Base-by-base conservation (phyloP, 164 flowering plant genomes). In the Berberis thunbergii region DNA sequence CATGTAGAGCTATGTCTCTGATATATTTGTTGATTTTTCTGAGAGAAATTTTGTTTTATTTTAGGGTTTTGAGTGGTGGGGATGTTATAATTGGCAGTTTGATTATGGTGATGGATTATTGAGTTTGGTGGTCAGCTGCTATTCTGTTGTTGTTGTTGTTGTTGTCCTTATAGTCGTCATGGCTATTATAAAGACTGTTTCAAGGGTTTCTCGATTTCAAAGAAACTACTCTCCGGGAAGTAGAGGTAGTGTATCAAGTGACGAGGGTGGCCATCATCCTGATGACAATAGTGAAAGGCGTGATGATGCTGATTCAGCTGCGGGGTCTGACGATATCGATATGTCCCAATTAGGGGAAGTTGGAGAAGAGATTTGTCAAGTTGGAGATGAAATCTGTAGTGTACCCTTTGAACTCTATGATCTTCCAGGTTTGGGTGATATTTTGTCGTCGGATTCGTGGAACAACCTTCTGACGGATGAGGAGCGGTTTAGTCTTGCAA, bases 401-500 rank as follows among this genome's bases (percentile, higher is more conserved):
- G 67, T 91, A 46, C 99, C 99, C 0, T 75, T 78, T 45, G 96
- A 89, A 66, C 69, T 94, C 68, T 94, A 89, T 73, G 91, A 91
- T 78, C 93, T 94, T 64, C 69, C 86, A 0, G 85, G 88, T 64
- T 77, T 94, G 73, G 73, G 76, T 12, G 84, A 76, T 52, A 69
- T 94, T 54, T 73, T 94, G 63, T 86, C 97, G 1, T 63, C 91
- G 65, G 96, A 91, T 70, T 85, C 81, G 54, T 94, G 99, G 99
- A 94, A 91, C 72, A 83, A 87, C 45, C 77, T 78, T 69, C 75
- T 94, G 65, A 80, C 81, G 40, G 99, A 94, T 67, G 96, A 91
- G 63, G 97, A 94, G 64, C 77, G 91, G 41, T 84, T 86, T 64
- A 45, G 69, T 8, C 89, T 94, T 43, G 60, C 96, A 0, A 81